phyloP scores from a whole-genome alignment of 352 stramenopile species.

The Phytophthora pistaciae region DNA sequence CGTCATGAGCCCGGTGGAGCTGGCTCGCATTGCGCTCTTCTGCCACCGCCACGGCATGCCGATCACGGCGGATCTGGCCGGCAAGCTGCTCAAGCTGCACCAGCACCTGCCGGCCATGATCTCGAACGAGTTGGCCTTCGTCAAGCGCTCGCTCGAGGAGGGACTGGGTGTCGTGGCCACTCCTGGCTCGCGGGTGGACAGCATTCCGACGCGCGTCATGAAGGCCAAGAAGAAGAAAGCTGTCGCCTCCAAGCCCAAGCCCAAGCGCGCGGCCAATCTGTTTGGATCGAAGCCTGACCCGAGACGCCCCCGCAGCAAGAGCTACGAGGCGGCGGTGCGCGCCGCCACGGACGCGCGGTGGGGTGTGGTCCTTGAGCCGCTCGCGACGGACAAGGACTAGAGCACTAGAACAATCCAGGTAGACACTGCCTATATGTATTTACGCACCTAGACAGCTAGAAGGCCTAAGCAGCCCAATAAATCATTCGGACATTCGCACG shows the following conservation, averaged over 20 bases:
- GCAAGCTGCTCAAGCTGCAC: constrained; percentile 55
- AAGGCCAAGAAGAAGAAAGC: constrained; percentile 21
- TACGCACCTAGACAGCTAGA: constrained; percentile 29
- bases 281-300: constrained; percentile 11
- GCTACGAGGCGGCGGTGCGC: constrained; percentile 39
- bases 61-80: constrained; percentile 45
- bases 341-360: constrained; percentile 34
- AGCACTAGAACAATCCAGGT: constrained; percentile 4
- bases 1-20: constrained; percentile 50
- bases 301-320: constrained; percentile 31
- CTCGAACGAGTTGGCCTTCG: constrained; percentile 57
- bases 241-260: constrained; percentile 18
- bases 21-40: constrained; percentile 63
- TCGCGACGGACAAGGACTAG: constrained; percentile 35
- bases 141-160: constrained; percentile 44
- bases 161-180: constrained; percentile 29
- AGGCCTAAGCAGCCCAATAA: constrained; percentile 12
- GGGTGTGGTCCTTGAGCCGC: constrained; percentile 37
- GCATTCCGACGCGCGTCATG: constrained; percentile 6
- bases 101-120: constrained; percentile 43
- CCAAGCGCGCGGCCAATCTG: constrained; percentile 11
- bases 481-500: constrained; percentile 8
- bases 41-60: constrained; percentile 63
- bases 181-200: constrained; percentile 7
- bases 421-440: constrained; percentile 33